Evolutionary conservation across 2,329 filamentous ascomycete genomes (phyloP), one percentile per base, ranked within the genome.

Genomic region (Orbilia ellipsospora): DNA sequence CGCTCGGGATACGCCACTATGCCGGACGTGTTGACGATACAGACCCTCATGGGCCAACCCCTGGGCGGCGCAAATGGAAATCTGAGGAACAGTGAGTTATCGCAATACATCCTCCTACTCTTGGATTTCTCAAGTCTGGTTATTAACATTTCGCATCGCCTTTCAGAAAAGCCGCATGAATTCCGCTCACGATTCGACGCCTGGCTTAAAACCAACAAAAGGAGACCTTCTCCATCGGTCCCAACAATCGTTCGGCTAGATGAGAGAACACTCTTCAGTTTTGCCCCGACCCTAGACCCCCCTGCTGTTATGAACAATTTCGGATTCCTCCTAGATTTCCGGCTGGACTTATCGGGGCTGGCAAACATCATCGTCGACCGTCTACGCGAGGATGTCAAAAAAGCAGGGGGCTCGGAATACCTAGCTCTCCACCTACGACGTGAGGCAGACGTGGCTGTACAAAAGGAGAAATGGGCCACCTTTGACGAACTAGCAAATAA

Each of bases 401-500:
- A 10, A 1, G 40, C 2, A 7, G 31, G 56, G 3, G n/a, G 42
- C 13, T 7, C 23, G 3, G 73, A 75, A 4, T 85, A 82, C 74
- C 78, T 82, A 1, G 85, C 84, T 2, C 81, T 85, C 8, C 85
- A 86, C 75, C 80, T 86, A 3, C 81, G 85, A n/a, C 85, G 84
- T 4, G 85, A 86, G 78, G 83, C 80, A 65, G 85, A 86, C 67
- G 59, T 51, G 65, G 54, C 31, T 20, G 52, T 4, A 31, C 40
- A n/a, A 68, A 55, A 16, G n/a, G 54, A 48, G 13, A 4, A 4
- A 10, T 48, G 44, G 44, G 44, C 44, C 5, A 48, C 44, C 13
- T 48, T n/a, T 13, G 44, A 48, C 44, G 8, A 48, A 15, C 44
- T 48, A 4, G 44, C 44, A 5, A 12, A 18, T 48, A 18, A 18